Evolutionary conservation across 2,329 filamentous ascomycete genomes (phyloP).

Genomic region (Juglanconis oblonga): DNA sequence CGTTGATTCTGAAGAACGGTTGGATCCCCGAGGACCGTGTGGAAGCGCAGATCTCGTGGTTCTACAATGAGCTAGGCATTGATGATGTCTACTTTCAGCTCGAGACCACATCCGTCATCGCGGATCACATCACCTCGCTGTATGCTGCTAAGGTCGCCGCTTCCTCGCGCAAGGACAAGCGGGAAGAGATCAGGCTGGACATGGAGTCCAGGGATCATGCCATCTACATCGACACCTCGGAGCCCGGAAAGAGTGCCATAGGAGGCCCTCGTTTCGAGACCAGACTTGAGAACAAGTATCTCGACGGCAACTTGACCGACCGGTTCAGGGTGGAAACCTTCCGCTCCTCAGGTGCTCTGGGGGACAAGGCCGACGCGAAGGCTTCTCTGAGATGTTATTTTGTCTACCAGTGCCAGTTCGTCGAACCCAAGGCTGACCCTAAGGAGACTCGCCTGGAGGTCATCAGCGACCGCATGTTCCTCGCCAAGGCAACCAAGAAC

Average conservation of each 20-base stretch:
- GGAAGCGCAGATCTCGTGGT: slow-evolving; percentile 87
- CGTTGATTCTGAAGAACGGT: slow-evolving; percentile 70
- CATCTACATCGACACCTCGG: slow-evolving; percentile 97
- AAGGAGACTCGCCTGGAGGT: slow-evolving; percentile 86
- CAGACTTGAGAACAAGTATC: slow-evolving; percentile 90
- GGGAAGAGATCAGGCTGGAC: slow-evolving; percentile 88
- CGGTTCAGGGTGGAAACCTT: slow-evolving; percentile 96
- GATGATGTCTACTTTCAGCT: slow-evolving; percentile 98
- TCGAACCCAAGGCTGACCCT: slow-evolving; percentile 67
- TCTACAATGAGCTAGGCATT: slow-evolving; percentile 96
- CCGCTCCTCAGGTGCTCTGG: slow-evolving; percentile 80
- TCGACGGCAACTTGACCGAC: slow-evolving; percentile 71
- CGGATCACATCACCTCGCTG: slow-evolving; percentile 90
- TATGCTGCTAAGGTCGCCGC: slow-evolving; percentile 97
- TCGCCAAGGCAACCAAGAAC: slow-evolving; percentile 93
- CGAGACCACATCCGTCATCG: slow-evolving; percentile 80
- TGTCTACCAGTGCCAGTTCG: slow-evolving; percentile 94
- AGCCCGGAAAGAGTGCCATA: slow-evolving; percentile 74
- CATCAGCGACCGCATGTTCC: slow-evolving; percentile 89
- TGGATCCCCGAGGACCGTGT: slow-evolving; percentile 85
- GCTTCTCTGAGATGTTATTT: slow-evolving; percentile 96
- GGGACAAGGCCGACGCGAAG: slow-evolving; percentile 63
- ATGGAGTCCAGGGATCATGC: slow-evolving; percentile 95
- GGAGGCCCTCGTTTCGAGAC: slow-evolving; percentile 89
- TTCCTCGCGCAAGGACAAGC: slow-evolving; percentile 88